Conservation (phyloP, 2,329 filamentous ascomycete species). For the Aspergillus amoenus region DNA sequence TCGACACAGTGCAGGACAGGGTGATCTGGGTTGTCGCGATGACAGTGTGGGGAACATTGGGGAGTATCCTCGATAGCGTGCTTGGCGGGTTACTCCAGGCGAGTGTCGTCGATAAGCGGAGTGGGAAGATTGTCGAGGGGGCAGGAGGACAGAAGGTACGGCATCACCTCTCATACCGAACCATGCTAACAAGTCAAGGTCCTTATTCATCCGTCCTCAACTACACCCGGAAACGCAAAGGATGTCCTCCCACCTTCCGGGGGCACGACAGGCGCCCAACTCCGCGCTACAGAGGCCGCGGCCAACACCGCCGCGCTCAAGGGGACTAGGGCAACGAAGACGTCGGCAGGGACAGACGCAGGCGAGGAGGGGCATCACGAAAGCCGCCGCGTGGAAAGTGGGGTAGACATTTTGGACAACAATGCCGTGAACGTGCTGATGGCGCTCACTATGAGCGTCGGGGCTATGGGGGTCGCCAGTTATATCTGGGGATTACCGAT, state of each 20-base stretch:
- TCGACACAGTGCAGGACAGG: slow-evolving; percentile 48
- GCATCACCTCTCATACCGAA: background rate
- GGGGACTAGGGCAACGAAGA: slow-evolving; percentile 18
- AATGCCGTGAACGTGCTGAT: slow-evolving; percentile 94
- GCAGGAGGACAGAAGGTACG: slow-evolving; percentile 65
- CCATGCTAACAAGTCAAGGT: slow-evolving; percentile 1
- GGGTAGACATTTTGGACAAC: slow-evolving; percentile 78
- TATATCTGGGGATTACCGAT: slow-evolving; percentile 33
- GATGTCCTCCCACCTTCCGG: slow-evolving; percentile 4
- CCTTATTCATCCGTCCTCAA: slow-evolving; percentile 26
- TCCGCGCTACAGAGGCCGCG: slow-evolving; percentile 29
- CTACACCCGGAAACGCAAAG: slow-evolving; percentile 20
- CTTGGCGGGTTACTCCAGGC: slow-evolving; percentile 82
- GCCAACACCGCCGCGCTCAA: slow-evolving; percentile 30
- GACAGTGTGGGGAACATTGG: slow-evolving; percentile 71
- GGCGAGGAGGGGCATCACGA: slow-evolving; percentile 46
- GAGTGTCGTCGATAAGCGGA: slow-evolving; percentile 79
- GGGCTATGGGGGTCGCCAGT: slow-evolving; percentile 63
- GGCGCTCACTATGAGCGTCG: slow-evolving; percentile 77
- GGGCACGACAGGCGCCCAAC: slow-evolving; percentile 22
- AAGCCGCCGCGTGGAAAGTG: slow-evolving; percentile 65
- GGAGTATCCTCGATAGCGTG: slow-evolving; percentile 83
- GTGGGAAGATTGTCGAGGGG: slow-evolving; percentile 86
- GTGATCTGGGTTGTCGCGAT: slow-evolving; percentile 53
- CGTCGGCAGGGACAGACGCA: slow-evolving; percentile 15